Evolutionary conservation across 352 stramenopile species (phyloP).

Genomic region (Pythium folliculosum): DNA sequence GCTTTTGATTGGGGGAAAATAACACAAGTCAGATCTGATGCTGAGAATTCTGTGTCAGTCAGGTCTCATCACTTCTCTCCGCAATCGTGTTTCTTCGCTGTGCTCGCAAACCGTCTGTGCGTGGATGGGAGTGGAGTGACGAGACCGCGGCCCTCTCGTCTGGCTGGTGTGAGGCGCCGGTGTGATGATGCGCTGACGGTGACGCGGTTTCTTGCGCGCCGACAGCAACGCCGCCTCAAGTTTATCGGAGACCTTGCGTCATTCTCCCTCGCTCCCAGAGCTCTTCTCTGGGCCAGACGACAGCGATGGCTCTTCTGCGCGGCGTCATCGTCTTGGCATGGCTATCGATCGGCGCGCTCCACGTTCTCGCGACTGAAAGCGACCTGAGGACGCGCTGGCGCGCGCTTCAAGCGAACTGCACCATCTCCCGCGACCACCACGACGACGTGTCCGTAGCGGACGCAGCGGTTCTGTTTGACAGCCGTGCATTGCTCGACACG

Average conservation of each 20-base stretch:
- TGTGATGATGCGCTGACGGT: background rate
- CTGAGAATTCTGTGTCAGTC: conserved; percentile 1
- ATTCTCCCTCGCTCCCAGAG: background rate
- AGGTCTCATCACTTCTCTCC: background rate
- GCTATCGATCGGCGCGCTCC: background rate
- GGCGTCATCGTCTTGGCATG: background rate
- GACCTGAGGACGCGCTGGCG: conserved; percentile 1
- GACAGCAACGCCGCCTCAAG: background rate
- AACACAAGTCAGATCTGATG: background rate
- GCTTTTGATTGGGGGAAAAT: too few species aligned
- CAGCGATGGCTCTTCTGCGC: background rate
- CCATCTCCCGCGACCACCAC: background rate
- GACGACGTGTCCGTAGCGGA: background rate
- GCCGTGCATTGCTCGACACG: conserved; percentile 16
- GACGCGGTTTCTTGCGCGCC: background rate
- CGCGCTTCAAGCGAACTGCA: conserved; percentile 7
- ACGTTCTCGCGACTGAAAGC: background rate
- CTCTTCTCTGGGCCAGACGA: background rate
- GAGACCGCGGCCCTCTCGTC: background rate
- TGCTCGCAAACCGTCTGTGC: background rate
- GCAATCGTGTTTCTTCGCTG: background rate
- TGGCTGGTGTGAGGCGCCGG: background rate
- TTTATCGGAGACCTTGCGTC: background rate
- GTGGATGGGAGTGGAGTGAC: conserved; percentile 11
- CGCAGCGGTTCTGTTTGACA: conserved; percentile 8